phyloP scores from a whole-genome alignment of 164 flowering plant species.

The Stephania japonica region DNA sequence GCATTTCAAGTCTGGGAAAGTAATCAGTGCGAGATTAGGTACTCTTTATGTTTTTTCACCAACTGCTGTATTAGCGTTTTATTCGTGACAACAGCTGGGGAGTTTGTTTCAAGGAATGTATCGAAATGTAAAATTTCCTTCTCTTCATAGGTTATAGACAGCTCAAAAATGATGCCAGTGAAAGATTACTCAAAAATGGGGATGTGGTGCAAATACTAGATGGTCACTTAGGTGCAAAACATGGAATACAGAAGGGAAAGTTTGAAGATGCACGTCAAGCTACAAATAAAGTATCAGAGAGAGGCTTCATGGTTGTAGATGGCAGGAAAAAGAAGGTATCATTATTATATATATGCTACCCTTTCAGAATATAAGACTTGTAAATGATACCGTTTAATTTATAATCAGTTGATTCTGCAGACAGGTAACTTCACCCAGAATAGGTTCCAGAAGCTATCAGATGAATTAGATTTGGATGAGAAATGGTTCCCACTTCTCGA shows the following conservation, averaged over 20 bases:
- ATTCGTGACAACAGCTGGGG: too few relatives aligned
- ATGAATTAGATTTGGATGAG: constrained; percentile 68
- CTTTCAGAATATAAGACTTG: constrained; percentile 1
- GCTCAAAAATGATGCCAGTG: too few relatives aligned
- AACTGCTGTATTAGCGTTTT: too few relatives aligned
- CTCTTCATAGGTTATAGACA: too few relatives aligned
- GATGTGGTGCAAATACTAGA: neutral
- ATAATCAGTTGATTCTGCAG: constrained; percentile 33
- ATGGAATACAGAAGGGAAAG: constrained; percentile 19
- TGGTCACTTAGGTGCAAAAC: constrained; percentile 16
- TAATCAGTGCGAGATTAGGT: constrained; percentile 26
- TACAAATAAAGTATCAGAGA: constrained; percentile 13
- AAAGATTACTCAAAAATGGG: too few relatives aligned
- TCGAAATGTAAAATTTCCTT: too few relatives aligned
- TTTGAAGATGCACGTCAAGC: constrained; percentile 11
- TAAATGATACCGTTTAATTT: constrained; percentile 9
- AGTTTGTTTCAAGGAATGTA: too few relatives aligned
- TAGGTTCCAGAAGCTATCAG: constrained; percentile 40
- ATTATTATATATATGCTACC: neutral
- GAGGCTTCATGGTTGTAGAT: constrained; percentile 16
- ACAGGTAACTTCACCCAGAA: constrained; percentile 25
- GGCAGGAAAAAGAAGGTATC: constrained; percentile 38
- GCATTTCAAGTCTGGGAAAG: constrained; percentile 28
- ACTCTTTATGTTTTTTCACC: constrained; percentile 2
- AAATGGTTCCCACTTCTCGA: constrained; percentile 86